Evolutionary conservation across 371 early-diverging fungal species (phyloP), one percentile per base, ranked within the genome.

Genomic region (Dichotomocladium elegans): DNA sequence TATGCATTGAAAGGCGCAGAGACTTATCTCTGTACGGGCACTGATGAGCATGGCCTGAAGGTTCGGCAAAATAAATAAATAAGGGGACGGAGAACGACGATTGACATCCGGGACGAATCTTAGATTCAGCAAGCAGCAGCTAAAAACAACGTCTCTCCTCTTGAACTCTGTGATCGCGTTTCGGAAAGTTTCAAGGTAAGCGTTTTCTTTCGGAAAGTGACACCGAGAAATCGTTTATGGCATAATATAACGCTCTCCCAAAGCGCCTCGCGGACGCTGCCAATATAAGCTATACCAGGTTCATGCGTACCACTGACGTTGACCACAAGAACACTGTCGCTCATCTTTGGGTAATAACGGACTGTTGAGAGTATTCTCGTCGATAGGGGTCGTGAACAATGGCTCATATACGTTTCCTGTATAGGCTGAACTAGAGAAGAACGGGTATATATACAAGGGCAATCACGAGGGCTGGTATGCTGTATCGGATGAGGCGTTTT

Each of bases 11-110:
- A 78, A 41, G 92, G 92, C 19, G 63, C 75, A 14, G 60, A 67
- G 9, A 73, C 64, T 8, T 51, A 89, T 21, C 66, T 92, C 31
- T 78, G 83, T 19, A 93, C 93, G 1, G 98, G 98, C 31, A 96
- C 96, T 3, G 98, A 98, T 58, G 98, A 98, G 63, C 98, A 98
- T 70, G 98, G 98, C 3, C 77, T 91, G 5, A 98, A 98, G 81
- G 92, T 89, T 60, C 19, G 53, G 2, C 8, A 15, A 25, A 31
- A 19, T 2, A 55, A 4, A 5, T 37, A 21, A 21, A 37, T 35
- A n/a, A 37, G 37, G 37, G 21, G 35, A 4, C 14, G 10, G 17
- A 35, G 37, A 9, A 12, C 6, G 9, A 37, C n/a, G 5, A 35
- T n/a, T n/a, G 37, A 37, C 21, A 37, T 5, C 34, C 35, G 35